Base-by-base conservation (phyloP, 305 asterid species). In the Fraxinus ornus region DNA sequence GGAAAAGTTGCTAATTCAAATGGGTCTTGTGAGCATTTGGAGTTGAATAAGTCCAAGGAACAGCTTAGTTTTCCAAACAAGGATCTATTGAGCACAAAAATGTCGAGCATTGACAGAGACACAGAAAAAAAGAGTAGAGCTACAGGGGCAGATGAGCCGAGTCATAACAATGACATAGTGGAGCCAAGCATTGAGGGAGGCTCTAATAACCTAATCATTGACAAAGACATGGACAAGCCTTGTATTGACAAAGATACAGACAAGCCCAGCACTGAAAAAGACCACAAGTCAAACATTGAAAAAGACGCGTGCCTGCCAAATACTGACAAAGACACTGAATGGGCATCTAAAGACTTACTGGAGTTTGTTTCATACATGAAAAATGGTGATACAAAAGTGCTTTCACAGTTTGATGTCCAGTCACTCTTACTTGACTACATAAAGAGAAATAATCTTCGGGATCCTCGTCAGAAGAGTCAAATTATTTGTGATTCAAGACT, bases 331-430 rank as follows among this genome's bases (percentile, higher is more conserved):
- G 33, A 26, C 36, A 9, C 76, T 81, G 88, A 88, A 49, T 89
- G 92, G 94, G 94, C 91, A 79, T 83, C 92, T 15, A 83, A 88
- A 39, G 91, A 88, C 78, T 87, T 90, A 8, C 80, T 90, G 88
- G 98, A 96, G 87, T 92, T 94, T 86, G 97, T 96, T 81, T 92
- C 92, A 13, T 91, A 92, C 82, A 75, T 92, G 93, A 96, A 86
- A 88, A 91, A 91, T 83, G 98, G 98, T 47, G 94, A 93, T 83
- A 86, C 84, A 28, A 87, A 94, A 60, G 84, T 83, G 35, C 77
- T 92, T 47, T 86, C 93, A 6, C 97, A 89, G 33, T 91, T 90
- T 84, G 98, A 94, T 80, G 95, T 89, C 76, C 97, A 94, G 85
- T 84, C 83, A 24, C 92, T 94, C 33, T 60, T 96, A 85, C 88